phyloP scores from a whole-genome alignment of 164 flowering plant species.

The Macadamia tetraphylla region DNA sequence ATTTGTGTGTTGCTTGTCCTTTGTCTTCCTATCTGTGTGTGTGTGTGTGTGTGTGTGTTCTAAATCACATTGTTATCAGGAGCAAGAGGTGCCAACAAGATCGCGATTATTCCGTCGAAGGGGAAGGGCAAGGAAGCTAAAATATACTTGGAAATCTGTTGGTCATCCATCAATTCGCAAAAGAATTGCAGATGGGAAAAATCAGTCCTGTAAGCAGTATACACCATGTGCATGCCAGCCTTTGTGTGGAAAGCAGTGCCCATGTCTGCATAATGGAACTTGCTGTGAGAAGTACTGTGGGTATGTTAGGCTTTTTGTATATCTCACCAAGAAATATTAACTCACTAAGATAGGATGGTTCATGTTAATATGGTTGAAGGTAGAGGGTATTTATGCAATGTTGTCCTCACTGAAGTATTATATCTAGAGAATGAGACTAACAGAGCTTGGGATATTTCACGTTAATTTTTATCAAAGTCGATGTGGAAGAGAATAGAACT shows the following conservation, averaged over 20 bases:
- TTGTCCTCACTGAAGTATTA: too few relatives aligned
- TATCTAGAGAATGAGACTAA: too few relatives aligned
- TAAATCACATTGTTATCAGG: slow-evolving; percentile 23
- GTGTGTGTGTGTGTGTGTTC: too few relatives aligned
- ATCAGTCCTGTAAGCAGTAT: slow-evolving; percentile 69
- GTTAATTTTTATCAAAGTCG: too few relatives aligned
- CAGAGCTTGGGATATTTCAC: too few relatives aligned
- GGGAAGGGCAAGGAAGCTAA: slow-evolving; percentile 76
- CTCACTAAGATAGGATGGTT: neutral
- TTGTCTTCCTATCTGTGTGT: too few relatives aligned
- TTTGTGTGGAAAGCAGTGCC: slow-evolving; percentile 85
- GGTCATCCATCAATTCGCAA: slow-evolving; percentile 87
- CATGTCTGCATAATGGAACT: slow-evolving; percentile 79
- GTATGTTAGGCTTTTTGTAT: slow-evolving; percentile 37
- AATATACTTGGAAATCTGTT: slow-evolving; percentile 87
- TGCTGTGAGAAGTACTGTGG: slow-evolving; percentile 99
- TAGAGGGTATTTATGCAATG: neutral
- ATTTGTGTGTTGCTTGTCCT: too few relatives aligned
- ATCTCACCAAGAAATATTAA: neutral
- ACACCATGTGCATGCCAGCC: slow-evolving; percentile 82
- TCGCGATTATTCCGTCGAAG: slow-evolving; percentile 67
- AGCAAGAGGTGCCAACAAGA: slow-evolving; percentile 57
- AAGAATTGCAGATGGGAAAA: slow-evolving; percentile 82
- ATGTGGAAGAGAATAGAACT: too few relatives aligned
- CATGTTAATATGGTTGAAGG: neutral